Conservation (phyloP, 1,284 basidiomycete genomes). For the Phlebopus sp. region DNA sequence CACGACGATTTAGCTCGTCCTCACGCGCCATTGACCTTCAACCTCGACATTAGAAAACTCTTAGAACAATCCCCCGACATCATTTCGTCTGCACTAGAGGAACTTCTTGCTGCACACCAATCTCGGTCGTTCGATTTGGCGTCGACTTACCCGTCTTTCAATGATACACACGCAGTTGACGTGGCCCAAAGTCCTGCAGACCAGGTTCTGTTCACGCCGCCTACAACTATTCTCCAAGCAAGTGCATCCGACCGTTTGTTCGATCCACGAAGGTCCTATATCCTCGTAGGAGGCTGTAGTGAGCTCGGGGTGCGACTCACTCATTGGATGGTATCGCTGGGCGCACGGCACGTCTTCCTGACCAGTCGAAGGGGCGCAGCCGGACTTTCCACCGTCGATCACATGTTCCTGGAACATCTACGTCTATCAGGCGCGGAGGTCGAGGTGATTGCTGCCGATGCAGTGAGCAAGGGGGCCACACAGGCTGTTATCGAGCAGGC, state of each 20-base stretch:
- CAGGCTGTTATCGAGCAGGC: slow-evolving; percentile 4
- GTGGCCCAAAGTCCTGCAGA: too few species aligned
- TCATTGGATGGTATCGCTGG: slow-evolving; percentile 15
- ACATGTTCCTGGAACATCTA: slow-evolving; percentile 13
- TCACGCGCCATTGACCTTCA: slow-evolving; percentile 6
- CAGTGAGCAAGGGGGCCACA: slow-evolving; percentile 7
- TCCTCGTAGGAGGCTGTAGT: slow-evolving; percentile 18
- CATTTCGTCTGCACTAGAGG: background rate
- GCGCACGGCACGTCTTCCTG: slow-evolving; percentile 17
- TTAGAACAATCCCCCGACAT: background rate
- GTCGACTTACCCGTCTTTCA: background rate
- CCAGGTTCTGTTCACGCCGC: background rate
- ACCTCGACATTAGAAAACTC: background rate
- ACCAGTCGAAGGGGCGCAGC: slow-evolving; percentile 15
- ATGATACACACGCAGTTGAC: background rate
- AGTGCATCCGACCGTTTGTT: slow-evolving; percentile 7
- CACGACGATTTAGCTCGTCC: background rate
- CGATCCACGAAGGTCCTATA: slow-evolving; percentile 13
- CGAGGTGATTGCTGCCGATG: slow-evolving; percentile 13
- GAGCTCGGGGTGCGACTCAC: slow-evolving; percentile 17
- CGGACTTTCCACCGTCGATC: slow-evolving; percentile 10
- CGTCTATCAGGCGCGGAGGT: slow-evolving; percentile 6
- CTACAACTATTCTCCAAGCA: background rate
- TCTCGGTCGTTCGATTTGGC: background rate
- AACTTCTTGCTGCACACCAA: background rate